Evolutionary conservation across 2,329 filamentous ascomycete genomes (phyloP), one percentile per base, ranked within the genome.

Genomic region (Sclerotiophoma versabilis): DNA sequence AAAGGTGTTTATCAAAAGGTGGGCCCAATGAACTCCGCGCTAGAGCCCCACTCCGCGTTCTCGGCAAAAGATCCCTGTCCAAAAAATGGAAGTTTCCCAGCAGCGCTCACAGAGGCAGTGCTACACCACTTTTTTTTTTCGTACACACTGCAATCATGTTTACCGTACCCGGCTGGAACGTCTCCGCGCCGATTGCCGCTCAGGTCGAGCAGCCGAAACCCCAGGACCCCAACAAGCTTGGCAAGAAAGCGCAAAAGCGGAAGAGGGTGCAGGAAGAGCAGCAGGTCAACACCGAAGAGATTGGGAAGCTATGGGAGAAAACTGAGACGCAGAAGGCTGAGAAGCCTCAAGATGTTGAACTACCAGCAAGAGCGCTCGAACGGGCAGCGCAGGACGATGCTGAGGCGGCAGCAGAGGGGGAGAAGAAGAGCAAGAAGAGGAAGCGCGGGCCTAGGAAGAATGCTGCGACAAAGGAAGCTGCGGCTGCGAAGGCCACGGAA

Each of bases 161-260:
- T 75, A 88, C 92, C 9, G 93, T 98, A 25, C 90, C 91, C 69
- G 95, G 95, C 64, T 97, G 93, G 93, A 91, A 91, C 32, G 82
- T 97, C 29, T 86, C 91, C 50, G 83, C 88, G 58, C 84, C 87
- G 46, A 84, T 96, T 60, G 92, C 91, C 76, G 77, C 85, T 25
- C 91, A 96, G 76, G 83, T 80, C 15, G 79, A 82, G 57, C 69
- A 69, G 57, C 69, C 71, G 15, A 71, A 70, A 42, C 57, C 66
- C 1, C 66, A 66, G 52, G 65, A 70, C 26, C 66, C 71, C 60
- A 74, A 70, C 39, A 80, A 75, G 57, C 67, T 77, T 54, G 70
- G 77, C 63, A 84, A 81, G 66, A 80, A 81, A 62, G 87, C 82
- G 70, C 86, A 87, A 76, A 83, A 85, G 59, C 66, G 67, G 64